Conservation (phyloP, 805 yeast genomes). For the Millerozyma acaciae region DNA sequence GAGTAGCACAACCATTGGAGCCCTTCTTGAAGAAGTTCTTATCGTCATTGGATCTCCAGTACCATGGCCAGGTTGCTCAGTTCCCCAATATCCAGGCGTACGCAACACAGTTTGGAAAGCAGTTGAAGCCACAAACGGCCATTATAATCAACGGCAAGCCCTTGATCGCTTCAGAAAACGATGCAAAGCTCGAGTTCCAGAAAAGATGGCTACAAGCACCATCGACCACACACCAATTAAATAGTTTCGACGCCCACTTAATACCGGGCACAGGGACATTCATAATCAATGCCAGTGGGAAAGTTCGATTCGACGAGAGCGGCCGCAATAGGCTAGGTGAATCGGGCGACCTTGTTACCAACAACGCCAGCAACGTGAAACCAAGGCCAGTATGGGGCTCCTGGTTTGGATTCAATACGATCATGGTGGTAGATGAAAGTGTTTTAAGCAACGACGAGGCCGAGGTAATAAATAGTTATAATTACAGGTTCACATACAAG, state of each 20-base stretch:
- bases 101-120: conserved; percentile 47
- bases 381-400: conserved; percentile 62
- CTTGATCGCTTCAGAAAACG: conserved; percentile 23
- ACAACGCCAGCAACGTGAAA: conserved; percentile 11
- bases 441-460: conserved; percentile 29
- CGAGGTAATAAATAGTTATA: conserved; percentile 55
- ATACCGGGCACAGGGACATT: conserved; percentile 60
- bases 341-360: conserved; percentile 47
- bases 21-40: conserved; percentile 35
- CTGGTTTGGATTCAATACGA: conserved; percentile 64
- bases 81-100: conserved; percentile 35
- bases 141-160: conserved; percentile 60
- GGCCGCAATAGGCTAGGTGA: conserved; percentile 67
- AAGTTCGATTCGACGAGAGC: conserved; percentile 72
- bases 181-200: conserved; percentile 48
- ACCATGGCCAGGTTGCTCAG: conserved; percentile 18
- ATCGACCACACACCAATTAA: conserved; percentile 55
- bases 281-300: conserved; percentile 51
- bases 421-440: conserved; percentile 55
- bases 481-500: conserved; percentile 62
- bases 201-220: conserved; percentile 57
- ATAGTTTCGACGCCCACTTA: conserved; percentile 63
- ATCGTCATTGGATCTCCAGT: conserved; percentile 33
- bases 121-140: conserved; percentile 48
- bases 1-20: conserved; percentile 35